Conservation (phyloP, 495 filamentous ascomycete genomes). For the Poronia punctata region DNA sequence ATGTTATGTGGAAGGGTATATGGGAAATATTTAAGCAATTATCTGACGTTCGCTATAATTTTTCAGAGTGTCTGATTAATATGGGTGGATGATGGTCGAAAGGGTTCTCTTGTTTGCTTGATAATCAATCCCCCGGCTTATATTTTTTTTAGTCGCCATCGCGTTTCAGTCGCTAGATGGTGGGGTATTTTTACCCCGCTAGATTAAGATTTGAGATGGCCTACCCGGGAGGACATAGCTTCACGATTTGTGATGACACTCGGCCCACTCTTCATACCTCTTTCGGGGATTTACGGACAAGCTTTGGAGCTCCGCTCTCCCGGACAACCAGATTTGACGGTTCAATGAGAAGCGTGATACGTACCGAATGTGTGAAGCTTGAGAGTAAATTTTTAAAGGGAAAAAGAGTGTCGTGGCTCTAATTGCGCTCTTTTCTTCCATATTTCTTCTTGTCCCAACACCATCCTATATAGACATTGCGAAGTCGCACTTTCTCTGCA, state of each 20-base stretch:
- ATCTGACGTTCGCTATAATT: too few relatives aligned
- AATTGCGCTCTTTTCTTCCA: slow-evolving; percentile 8
- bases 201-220: slow-evolving; percentile 2
- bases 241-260: too few relatives aligned
- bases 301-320: too few relatives aligned
- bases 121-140: slow-evolving; percentile 9
- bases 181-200: slow-evolving; percentile 12
- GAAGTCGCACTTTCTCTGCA: too few relatives aligned
- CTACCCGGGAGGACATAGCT: slow-evolving; percentile 9
- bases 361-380: background rate
- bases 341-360: too few relatives aligned
- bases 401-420: background rate
- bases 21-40: too few relatives aligned
- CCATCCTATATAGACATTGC: too few relatives aligned
- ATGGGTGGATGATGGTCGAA: slow-evolving; percentile 6
- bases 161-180: slow-evolving; percentile 3
- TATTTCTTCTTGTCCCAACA: background rate
- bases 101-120: slow-evolving; percentile 4
- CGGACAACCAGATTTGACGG: too few relatives aligned
- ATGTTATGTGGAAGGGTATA: too few relatives aligned
- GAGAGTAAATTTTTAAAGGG: slow-evolving; percentile 2
- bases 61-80: too few relatives aligned
- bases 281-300: slow-evolving; percentile 9
- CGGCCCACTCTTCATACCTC: too few relatives aligned
- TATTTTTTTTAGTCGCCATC: slow-evolving; percentile 5